Conservation (phyloP, 2,329 filamentous ascomycete species). For the Penicillium sp. region DNA sequence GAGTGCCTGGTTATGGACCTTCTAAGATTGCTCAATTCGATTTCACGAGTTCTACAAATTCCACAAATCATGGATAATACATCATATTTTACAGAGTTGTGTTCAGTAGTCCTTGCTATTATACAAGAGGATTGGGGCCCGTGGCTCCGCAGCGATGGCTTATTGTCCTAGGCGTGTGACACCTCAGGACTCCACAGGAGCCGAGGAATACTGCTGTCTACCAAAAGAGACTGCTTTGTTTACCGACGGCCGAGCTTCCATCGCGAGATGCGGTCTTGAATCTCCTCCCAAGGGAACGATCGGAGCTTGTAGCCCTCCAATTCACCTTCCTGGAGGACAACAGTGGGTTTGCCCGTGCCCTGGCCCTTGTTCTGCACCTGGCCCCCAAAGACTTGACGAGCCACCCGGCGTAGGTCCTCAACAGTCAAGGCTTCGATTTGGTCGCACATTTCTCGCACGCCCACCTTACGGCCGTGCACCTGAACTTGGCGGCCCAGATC, state of each 20-base stretch:
- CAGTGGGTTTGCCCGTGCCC: conserved; percentile 84
- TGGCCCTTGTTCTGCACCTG: conserved; percentile 65
- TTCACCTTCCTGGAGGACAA: conserved; percentile 88
- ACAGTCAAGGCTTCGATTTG: conserved; percentile 79
- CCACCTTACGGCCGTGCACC: conserved; percentile 88
- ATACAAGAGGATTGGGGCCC: conserved; percentile 6
- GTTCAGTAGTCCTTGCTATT: conserved; percentile 8
- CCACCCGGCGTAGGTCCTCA: conserved; percentile 73
- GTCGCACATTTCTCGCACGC: conserved; percentile 86
- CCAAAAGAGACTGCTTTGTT: conserved; percentile 7
- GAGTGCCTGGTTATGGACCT: no score
- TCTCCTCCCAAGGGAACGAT: conserved; percentile 75
- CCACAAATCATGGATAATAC: not conserved
- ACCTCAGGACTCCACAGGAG: not conserved
- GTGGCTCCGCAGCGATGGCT: conserved; percentile 2
- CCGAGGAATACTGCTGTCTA: not conserved
- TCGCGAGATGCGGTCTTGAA: conserved; percentile 75
- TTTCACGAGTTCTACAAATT: not conserved
- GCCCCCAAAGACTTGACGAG: conserved; percentile 70
- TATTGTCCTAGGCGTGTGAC: conserved; percentile 1
- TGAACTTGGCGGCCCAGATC: conserved; percentile 92
- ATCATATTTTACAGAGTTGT: conserved; percentile 14
- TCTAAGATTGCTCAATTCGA: no score
- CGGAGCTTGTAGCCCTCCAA: conserved; percentile 62
- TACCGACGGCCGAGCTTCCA: conserved; percentile 72